Base-by-base conservation (phyloP, 2,329 filamentous ascomycete genomes). In the Colletotrichum spaethianum region DNA sequence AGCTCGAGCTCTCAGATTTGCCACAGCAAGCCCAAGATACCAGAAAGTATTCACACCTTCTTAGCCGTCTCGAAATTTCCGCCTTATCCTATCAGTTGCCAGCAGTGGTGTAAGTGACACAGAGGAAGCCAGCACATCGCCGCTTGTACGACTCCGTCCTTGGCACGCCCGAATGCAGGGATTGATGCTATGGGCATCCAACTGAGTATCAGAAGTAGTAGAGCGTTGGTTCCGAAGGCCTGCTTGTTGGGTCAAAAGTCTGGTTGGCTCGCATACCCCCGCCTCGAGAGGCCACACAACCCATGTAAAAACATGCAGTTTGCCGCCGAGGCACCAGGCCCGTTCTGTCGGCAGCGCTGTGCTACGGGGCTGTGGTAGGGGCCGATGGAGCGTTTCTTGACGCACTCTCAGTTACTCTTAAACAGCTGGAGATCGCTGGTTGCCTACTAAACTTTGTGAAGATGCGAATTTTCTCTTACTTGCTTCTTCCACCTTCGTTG, bases 301-400 rank as follows among this genome's bases (percentile, higher is more conserved):
- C 60, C 66, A 16, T 69, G 59, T 26, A 28, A 3, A 36, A 20
- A 23, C 20, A 46, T 61, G 60, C 52, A 31, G n/a, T 31, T 64
- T 63, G 60, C 59, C 40, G 52, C 59, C 60, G 59, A 57, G 52
- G 59, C 18, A 40, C 23, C 31, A 59, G 60, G 50, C 20, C 52
- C 59, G 33, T n/a, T 46, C 50, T 2, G 26, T 53, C 28, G 26
- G 16, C 20, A 16, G 6, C 11, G 31, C 18, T 4, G n/a, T 59
- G n/a, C 20, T 18, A 11, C 9, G 40, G 33, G 33, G 33, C 33
- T 36, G 33, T 50, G 46, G n/a, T 4, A 28, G 46, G 23, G 23
- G 8, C 12, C 20, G 11, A 46, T 46, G 12, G 46, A 50, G 26
- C 2, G 5, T 5, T 28, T 50, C 3, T 36, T 36, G 2, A 36